phyloP scores from a whole-genome alignment of 805 yeast genomes.

The Saccharomycopsis babjevae region DNA sequence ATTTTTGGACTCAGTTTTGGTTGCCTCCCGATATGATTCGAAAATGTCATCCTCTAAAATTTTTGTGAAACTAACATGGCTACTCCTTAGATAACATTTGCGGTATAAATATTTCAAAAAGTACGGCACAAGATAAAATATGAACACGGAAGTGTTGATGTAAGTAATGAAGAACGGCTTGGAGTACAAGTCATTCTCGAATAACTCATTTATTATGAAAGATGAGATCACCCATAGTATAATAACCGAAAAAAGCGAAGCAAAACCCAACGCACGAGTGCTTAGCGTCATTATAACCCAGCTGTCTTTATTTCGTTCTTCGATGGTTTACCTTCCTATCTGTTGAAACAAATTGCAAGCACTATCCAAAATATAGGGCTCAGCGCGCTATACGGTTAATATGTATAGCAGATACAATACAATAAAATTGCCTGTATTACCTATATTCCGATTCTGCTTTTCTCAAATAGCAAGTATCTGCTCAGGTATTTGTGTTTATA shows the following conservation, averaged over 20 bases:
- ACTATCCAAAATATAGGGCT: too few relatives aligned
- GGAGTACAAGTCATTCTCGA: slow-evolving; percentile 57
- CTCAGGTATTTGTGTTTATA: too few relatives aligned
- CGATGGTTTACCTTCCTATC: too few relatives aligned
- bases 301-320: too few relatives aligned
- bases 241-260: slow-evolving; percentile 66
- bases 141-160: slow-evolving; percentile 78
- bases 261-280: slow-evolving; percentile 43
- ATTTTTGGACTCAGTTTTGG: neutral
- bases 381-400: too few relatives aligned
- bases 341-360: too few relatives aligned
- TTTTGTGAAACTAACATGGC: neutral
- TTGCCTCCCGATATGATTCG: neutral
- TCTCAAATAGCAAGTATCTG: too few relatives aligned
- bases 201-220: slow-evolving; percentile 68
- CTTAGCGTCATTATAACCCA: neutral
- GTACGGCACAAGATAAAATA: slow-evolving; percentile 64
- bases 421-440: too few relatives aligned
- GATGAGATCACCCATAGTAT: slow-evolving; percentile 87
- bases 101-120: slow-evolving; percentile 22
- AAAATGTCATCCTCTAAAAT: neutral
- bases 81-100: neutral
- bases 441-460: too few relatives aligned
- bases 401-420: too few relatives aligned
- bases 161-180: slow-evolving; percentile 93